Percentiles rank a stretch among this genome's conserved stretches.
phyloP scores from a whole-genome alignment of 2,329 filamentous ascomycete genomes.

The Colletotrichum sp. region DNA sequence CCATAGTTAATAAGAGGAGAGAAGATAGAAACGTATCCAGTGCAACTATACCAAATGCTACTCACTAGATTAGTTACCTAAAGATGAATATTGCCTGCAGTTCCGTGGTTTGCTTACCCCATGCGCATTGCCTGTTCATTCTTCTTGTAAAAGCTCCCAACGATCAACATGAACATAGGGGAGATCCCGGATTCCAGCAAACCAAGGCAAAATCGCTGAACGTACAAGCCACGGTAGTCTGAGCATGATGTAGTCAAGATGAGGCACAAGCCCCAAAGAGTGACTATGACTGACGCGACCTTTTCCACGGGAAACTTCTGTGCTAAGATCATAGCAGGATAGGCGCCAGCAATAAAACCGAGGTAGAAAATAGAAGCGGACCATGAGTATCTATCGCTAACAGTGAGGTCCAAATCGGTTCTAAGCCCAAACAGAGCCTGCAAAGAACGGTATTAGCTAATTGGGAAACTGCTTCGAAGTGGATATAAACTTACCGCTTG shows the following conservation, averaged over 20 bases:
- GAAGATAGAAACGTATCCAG: conserved; percentile 38
- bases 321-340: conserved; percentile 33
- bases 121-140: conserved; percentile 38
- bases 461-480: conserved; percentile 38
- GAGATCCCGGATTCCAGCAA: conserved; percentile 37
- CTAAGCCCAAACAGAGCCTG: conserved; percentile 31
- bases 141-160: conserved; percentile 43
- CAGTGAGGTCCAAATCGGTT: conserved; percentile 28
- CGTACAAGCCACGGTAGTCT: conserved; percentile 34
- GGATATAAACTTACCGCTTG: conserved; percentile 38
- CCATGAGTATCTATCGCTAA: conserved; percentile 32
- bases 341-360: conserved; percentile 35
- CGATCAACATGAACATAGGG: conserved; percentile 40
- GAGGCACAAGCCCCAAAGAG: conserved; percentile 35
- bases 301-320: conserved; percentile 30
- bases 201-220: conserved; percentile 40
- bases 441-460: conserved; percentile 36
- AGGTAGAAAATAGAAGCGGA: conserved; percentile 37
- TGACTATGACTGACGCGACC: conserved; percentile 31
- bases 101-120: neutral
- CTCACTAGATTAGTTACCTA: neutral
- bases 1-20: conserved; percentile 38
- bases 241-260: conserved; percentile 35
- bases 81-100: neutral
- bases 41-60: conserved; percentile 42